Evolutionary conservation across 1,284 basidiomycete species (phyloP).

Genomic region (Kwoniella shivajii): DNA sequence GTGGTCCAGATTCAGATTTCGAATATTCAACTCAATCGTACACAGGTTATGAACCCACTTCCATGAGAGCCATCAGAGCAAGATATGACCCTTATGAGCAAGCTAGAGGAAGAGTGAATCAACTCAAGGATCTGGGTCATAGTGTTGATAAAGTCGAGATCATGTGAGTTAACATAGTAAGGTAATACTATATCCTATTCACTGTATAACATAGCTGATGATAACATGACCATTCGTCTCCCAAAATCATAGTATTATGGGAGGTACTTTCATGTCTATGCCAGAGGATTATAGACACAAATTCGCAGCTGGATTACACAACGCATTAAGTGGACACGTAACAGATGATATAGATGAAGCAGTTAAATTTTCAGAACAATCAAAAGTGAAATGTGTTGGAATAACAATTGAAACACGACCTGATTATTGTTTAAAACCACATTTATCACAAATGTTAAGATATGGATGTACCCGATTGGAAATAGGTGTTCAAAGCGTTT

Average conservation of each 20-base stretch:
- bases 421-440: conserved; percentile 96
- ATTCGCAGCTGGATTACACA: conserved; percentile 96
- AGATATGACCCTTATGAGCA: conserved; percentile 99
- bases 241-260: conserved; percentile 70
- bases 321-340: conserved; percentile 93
- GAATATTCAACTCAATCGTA: conserved; percentile 99
- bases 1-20: conserved; percentile 98
- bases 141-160: conserved; percentile 99
- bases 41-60: conserved; percentile 95
- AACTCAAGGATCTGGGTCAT: conserved; percentile 91
- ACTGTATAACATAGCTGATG: conserved; percentile 1
- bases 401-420: conserved; percentile 99
- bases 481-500: conserved; percentile 98
- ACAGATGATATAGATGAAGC: conserved; percentile 94
- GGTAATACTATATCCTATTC: not conserved
- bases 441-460: conserved; percentile 96
- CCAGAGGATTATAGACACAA: conserved; percentile 91
- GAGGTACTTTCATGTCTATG: conserved; percentile 99
- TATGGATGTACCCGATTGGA: conserved; percentile 98
- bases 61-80: conserved; percentile 97
- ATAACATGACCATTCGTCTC: not conserved
- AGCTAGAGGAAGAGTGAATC: conserved; percentile 90
- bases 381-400: conserved; percentile 97
- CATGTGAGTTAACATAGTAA: conserved; percentile 62
- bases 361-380: conserved; percentile 93